Conservation (phyloP, 2,329 filamentous ascomycete genomes). For the Fusarium luffae region DNA sequence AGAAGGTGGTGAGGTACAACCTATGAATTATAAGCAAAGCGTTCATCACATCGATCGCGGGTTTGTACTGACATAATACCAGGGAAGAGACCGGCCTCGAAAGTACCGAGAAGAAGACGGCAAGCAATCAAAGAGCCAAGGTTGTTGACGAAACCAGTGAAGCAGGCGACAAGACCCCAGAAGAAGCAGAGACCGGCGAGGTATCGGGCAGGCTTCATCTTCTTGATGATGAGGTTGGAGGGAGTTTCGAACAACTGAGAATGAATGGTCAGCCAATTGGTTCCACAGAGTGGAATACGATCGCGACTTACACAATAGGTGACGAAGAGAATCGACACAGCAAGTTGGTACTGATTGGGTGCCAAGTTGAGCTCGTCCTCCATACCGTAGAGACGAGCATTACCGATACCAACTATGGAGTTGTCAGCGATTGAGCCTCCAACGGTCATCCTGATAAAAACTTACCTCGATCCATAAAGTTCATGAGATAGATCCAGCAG, state of each 20-base stretch:
- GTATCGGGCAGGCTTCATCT: slow-evolving; percentile 60
- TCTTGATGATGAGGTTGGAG: slow-evolving; percentile 54
- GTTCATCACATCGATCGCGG: fast-evolving
- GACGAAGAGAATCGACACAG: slow-evolving; percentile 57
- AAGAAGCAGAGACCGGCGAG: slow-evolving; percentile 55
- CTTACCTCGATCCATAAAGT: slow-evolving; percentile 51
- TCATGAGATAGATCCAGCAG: slow-evolving; percentile 51
- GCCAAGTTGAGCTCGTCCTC: slow-evolving; percentile 68
- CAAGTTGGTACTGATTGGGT: slow-evolving; percentile 67
- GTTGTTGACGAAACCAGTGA: slow-evolving; percentile 57
- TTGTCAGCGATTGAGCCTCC: fast-evolving
- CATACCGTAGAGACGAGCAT: slow-evolving; percentile 61
- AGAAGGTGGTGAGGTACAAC: slow-evolving; percentile 70
- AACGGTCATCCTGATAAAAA: fast-evolving
- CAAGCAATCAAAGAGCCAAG: slow-evolving; percentile 60
- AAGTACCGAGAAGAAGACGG: slow-evolving; percentile 50
- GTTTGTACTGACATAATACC: slow-evolving; percentile 52
- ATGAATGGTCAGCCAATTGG: background rate
- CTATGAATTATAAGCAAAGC: background rate
- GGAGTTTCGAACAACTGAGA: slow-evolving; percentile 53
- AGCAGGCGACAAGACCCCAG: slow-evolving; percentile 58
- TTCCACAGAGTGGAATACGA: no score
- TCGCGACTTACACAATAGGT: slow-evolving; percentile 54
- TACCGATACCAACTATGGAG: slow-evolving; percentile 72
- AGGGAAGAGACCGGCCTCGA: slow-evolving; percentile 63